Percentiles rank a stretch among this genome's conserved stretches.
These are phyloP conservation scores for Penicillium sp. DNA, from an alignment of 2,329 filamentous ascomycete species.

Conservation along the genomic window DNA sequence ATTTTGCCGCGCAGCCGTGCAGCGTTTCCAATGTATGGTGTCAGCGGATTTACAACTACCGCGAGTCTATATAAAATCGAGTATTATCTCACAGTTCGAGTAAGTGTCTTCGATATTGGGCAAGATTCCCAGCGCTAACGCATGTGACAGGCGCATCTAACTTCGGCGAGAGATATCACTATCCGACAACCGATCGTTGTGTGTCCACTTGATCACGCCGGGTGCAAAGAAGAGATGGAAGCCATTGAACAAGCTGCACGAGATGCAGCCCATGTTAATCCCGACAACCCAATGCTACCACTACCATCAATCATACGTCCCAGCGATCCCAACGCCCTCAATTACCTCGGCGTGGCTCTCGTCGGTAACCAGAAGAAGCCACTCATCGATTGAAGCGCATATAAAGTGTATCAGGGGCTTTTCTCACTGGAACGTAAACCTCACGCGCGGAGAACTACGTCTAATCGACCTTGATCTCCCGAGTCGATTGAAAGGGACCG, in stretches of 20 bases:
- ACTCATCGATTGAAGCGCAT: slow-evolving; percentile 59
- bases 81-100: slow-evolving; percentile 93
- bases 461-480: background rate
- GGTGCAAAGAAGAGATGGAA: slow-evolving; percentile 98
- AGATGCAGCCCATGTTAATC: slow-evolving; percentile 83
- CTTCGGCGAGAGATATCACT: slow-evolving; percentile 80
- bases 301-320: slow-evolving; percentile 77
- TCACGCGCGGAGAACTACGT: background rate
- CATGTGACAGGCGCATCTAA: slow-evolving; percentile 71
- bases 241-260: slow-evolving; percentile 94
- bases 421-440: background rate
- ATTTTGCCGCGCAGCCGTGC: slow-evolving; percentile 81
- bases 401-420: background rate
- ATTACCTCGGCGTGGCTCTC: slow-evolving; percentile 60
- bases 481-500: background rate
- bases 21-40: slow-evolving; percentile 83
- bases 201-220: slow-evolving; percentile 90
- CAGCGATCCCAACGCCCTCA: slow-evolving; percentile 65
- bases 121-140: slow-evolving; percentile 11
- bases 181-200: slow-evolving; percentile 92
- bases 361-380: slow-evolving; percentile 63
- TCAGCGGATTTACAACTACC: slow-evolving; percentile 88
- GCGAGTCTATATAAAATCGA: slow-evolving; percentile 97
- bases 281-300: slow-evolving; percentile 89
- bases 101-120: slow-evolving; percentile 36